A percentile compares a stretch with the other conserved stretches of the same genome.
Evolutionary conservation across 306 rosid genomes (phyloP).

Genomic region (Myrica gale): DNA sequence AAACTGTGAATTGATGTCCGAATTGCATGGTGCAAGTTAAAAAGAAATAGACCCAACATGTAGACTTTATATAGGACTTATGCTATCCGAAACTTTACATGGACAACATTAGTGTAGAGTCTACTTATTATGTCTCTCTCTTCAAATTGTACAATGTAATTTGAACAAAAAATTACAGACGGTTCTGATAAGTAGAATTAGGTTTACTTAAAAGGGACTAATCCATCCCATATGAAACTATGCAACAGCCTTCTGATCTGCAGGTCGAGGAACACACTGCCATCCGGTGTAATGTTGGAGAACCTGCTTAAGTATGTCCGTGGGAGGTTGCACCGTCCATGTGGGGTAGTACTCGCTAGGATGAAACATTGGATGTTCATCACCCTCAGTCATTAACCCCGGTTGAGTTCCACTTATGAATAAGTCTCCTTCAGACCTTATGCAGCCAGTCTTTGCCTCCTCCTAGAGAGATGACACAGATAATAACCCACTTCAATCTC

Average conservation of each 20-base stretch:
- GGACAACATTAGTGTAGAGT: no score
- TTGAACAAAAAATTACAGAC: not conserved
- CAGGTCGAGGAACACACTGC: conserved; percentile 61
- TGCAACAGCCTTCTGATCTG: conserved; percentile 37
- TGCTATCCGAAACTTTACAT: no score
- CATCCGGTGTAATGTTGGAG: conserved; percentile 76
- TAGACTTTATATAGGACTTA: no score
- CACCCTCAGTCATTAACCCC: conserved; percentile 47
- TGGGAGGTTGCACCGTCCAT: conserved; percentile 65
- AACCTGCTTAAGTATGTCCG: conserved; percentile 61
- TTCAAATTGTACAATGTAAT: no score
- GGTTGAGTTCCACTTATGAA: conserved; percentile 64
- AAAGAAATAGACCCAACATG: no score
- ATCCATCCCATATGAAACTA: conserved; percentile 7
- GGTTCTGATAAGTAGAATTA: not conserved
- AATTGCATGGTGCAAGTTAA: no score
- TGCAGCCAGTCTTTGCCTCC: conserved; percentile 49
- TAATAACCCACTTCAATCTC: conserved; percentile 13
- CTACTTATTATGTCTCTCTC: no score
- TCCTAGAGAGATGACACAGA: conserved; percentile 44
- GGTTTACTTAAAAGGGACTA: not conserved
- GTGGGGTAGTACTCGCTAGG: conserved; percentile 59
- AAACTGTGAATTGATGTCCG: no score
- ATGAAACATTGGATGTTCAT: conserved; percentile 46
- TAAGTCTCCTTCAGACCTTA: conserved; percentile 86